These are phyloP conservation scores for Endothia cerciana DNA, from an alignment of 2,329 filamentous ascomycete genomes.

Conservation along the genomic window DNA sequence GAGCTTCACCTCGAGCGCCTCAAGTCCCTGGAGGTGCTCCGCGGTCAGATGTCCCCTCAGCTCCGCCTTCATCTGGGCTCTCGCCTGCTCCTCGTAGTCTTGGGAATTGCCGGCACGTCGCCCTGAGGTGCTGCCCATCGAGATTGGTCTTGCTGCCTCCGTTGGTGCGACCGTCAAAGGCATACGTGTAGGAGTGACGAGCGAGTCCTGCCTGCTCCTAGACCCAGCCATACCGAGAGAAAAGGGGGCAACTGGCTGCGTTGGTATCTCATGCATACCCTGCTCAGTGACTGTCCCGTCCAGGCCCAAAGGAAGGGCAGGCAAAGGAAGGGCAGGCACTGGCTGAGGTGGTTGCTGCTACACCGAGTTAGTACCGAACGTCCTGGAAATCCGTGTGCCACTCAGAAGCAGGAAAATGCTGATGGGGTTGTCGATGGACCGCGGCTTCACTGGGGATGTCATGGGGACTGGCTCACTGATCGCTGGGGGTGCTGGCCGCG, in stretches of 20 bases:
- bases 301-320: not conserved
- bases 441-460: not conserved
- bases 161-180: not conserved
- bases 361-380: not conserved
- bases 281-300: not conserved
- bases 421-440: no score
- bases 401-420: not conserved
- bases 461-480: not conserved
- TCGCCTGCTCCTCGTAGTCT: not conserved
- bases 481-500: not conserved
- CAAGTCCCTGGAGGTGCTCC: not conserved
- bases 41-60: not conserved
- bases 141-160: conserved; percentile 2
- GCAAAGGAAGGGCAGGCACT: not conserved
- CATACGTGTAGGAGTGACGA: not conserved
- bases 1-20: not conserved
- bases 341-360: not conserved
- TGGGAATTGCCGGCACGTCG: not conserved
- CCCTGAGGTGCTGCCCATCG: not conserved
- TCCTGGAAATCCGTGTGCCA: not conserved
- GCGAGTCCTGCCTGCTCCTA: not conserved
- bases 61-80: not conserved
- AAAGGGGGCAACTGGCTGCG: not conserved
- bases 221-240: no score
- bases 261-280: not conserved